Evolutionary conservation across 441 rosid genomes (phyloP).

Genomic region (Kokia cookei): DNA sequence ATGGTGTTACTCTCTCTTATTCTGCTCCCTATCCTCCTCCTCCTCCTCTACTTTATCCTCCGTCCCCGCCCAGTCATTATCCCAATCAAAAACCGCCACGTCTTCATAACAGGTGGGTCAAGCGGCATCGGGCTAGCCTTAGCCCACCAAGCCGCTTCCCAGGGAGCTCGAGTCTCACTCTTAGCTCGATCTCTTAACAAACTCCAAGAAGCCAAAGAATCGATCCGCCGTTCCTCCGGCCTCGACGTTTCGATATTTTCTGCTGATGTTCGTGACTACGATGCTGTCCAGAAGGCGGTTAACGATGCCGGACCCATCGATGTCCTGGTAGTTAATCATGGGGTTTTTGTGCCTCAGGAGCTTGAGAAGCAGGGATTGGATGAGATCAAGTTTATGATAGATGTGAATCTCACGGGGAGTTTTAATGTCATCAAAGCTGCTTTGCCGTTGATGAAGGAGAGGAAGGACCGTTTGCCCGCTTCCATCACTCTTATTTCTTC

Average conservation of each 20-base stretch:
- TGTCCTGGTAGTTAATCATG: conserved; percentile 79
- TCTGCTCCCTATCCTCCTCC: conserved; percentile 39
- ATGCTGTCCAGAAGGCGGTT: conserved; percentile 49
- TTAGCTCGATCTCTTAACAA: conserved; percentile 55
- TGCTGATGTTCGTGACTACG: conserved; percentile 80
- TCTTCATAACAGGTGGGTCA: conserved; percentile 90
- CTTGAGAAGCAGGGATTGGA: conserved; percentile 62
- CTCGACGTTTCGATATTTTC: conserved; percentile 56
- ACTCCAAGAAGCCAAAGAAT: conserved; percentile 60
- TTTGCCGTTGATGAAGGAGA: conserved; percentile 62
- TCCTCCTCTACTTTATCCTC: conserved; percentile 39
- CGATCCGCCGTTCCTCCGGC: conserved; percentile 62
- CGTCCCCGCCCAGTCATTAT: conserved; percentile 60
- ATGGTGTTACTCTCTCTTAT: conserved; percentile 19
- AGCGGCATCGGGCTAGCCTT: conserved; percentile 87
- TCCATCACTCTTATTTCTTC: conserved; percentile 82
- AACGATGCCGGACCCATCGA: conserved; percentile 65
- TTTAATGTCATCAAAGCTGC: conserved; percentile 84
- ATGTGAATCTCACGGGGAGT: conserved; percentile 79
- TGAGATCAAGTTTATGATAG: conserved; percentile 68
- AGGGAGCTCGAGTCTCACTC: conserved; percentile 74
- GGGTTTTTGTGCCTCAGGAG: conserved; percentile 60
- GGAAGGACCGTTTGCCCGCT: conserved; percentile 43
- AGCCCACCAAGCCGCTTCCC: conserved; percentile 55
- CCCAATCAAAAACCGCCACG: conserved; percentile 75